phyloP scores from a whole-genome alignment of 169 alveolate species.

The Plasmodium sp. region DNA sequence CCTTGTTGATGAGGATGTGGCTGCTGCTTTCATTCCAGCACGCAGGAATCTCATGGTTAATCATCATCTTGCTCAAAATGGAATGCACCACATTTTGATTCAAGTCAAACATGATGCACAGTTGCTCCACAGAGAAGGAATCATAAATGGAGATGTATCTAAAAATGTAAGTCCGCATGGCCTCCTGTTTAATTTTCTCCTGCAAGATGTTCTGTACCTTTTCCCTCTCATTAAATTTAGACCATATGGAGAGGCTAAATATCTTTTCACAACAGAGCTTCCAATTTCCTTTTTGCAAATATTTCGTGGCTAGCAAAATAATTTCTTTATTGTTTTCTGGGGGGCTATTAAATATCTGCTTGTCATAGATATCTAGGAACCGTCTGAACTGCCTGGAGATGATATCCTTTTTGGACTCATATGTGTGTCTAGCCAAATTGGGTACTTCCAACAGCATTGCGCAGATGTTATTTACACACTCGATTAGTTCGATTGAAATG shows the following conservation, averaged over 20 bases:
- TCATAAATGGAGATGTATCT: conserved; percentile 88
- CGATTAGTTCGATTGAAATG: conserved; percentile 95
- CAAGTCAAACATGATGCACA: conserved; percentile 89
- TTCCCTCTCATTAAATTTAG: conserved; percentile 88
- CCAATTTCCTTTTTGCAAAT: conserved; percentile 95
- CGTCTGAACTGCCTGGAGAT: conserved; percentile 93
- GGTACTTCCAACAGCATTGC: conserved; percentile 95
- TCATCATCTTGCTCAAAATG: conserved; percentile 92
- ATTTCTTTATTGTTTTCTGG: conserved; percentile 96
- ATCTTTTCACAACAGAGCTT: conserved; percentile 91
- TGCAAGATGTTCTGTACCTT: conserved; percentile 87
- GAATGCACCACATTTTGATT: conserved; percentile 87
- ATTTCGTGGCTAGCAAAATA: conserved; percentile 92
- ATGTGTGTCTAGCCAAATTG: conserved; percentile 88
- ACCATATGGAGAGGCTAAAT: conserved; percentile 88
- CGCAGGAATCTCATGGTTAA: conserved; percentile 91
- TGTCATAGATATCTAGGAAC: conserved; percentile 94
- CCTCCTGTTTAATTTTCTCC: conserved; percentile 94
- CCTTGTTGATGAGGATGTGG: conserved; percentile 90
- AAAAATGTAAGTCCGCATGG: conserved; percentile 93
- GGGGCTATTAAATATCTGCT: conserved; percentile 94
- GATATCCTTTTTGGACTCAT: conserved; percentile 78
- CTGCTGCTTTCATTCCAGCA: conserved; percentile 93
- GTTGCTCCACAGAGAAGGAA: conserved; percentile 89
- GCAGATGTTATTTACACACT: conserved; percentile 93